These are phyloP conservation scores for Passiflora organensis DNA, from an alignment of 345 rosid species.

Conservation along the genomic window DNA sequence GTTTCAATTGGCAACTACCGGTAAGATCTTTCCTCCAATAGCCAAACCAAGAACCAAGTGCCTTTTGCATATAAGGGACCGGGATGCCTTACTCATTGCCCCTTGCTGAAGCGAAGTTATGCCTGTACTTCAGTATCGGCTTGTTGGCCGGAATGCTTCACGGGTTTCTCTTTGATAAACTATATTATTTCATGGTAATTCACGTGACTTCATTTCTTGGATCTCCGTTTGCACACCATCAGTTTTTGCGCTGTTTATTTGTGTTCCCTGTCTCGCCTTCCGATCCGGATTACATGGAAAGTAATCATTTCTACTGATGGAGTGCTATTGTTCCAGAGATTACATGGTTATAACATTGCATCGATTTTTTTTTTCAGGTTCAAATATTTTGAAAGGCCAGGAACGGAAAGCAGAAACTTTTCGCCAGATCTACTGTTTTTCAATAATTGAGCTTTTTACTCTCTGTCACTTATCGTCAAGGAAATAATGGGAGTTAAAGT, in stretches of 20 bases:
- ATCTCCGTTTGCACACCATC: no score
- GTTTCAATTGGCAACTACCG: no score
- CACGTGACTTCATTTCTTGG: no score
- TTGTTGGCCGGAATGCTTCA: constrained; percentile 16
- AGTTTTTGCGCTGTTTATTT: constrained; percentile 1
- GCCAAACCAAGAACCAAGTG: no score
- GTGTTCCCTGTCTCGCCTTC: background rate
- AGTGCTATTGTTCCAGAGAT: background rate
- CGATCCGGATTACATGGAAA: constrained; percentile 30
- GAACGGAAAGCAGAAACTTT: background rate
- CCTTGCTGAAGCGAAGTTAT: constrained; percentile 19
- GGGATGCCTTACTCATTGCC: background rate
- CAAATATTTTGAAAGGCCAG: background rate
- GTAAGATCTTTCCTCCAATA: no score
- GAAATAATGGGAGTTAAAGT: constrained; percentile 62
- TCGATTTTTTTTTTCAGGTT: constrained; percentile 8
- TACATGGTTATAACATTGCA: no score
- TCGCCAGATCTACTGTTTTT: no score
- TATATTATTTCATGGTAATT: no score
- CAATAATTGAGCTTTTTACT: no score
- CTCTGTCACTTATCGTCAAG: no score
- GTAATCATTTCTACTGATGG: constrained; percentile 20
- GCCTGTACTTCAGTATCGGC: constrained; percentile 22
- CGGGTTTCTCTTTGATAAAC: constrained; percentile 6
- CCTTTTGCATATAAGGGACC: constrained; percentile 16